These are phyloP conservation scores for Tetracladium setigerum DNA, from an alignment of 495 filamentous ascomycete species.

Conservation along the genomic window DNA sequence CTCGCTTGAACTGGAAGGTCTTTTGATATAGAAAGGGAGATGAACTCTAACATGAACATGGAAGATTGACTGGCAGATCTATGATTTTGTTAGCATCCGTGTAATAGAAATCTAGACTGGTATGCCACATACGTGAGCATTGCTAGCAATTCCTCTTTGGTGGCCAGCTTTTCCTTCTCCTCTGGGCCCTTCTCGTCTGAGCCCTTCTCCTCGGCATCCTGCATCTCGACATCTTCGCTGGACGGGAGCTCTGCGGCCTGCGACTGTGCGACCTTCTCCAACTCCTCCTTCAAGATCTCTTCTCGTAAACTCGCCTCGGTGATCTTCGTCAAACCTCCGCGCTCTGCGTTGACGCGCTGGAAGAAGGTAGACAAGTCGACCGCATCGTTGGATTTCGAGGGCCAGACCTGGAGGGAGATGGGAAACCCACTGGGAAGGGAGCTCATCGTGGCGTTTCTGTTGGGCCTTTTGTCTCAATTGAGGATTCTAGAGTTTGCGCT, in stretches of 20 bases:
- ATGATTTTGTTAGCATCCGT: slow-evolving; percentile 4
- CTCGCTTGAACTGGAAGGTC: slow-evolving; percentile 60
- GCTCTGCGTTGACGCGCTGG: slow-evolving; percentile 62
- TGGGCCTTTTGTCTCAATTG: no score
- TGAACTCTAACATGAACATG: slow-evolving; percentile 64
- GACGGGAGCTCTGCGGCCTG: slow-evolving; percentile 53
- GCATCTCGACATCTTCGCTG: slow-evolving; percentile 36
- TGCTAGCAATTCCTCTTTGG: slow-evolving; percentile 45
- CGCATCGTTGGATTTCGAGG: slow-evolving; percentile 24
- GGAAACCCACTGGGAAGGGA: slow-evolving; percentile 41
- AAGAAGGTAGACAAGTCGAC: slow-evolving; percentile 64
- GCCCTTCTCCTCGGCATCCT: slow-evolving; percentile 21
- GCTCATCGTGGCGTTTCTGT: slow-evolving; percentile 10
- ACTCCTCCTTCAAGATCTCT: slow-evolving; percentile 51
- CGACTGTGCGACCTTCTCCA: slow-evolving; percentile 59
- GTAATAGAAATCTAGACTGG: neutral
- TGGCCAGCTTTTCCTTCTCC: slow-evolving; percentile 31
- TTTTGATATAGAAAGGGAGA: slow-evolving; percentile 79
- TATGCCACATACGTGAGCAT: slow-evolving; percentile 36
- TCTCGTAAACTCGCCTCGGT: slow-evolving; percentile 53
- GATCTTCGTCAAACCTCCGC: slow-evolving; percentile 65
- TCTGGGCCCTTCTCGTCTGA: slow-evolving; percentile 17
- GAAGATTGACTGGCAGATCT: slow-evolving; percentile 61
- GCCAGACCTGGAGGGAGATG: slow-evolving; percentile 59
- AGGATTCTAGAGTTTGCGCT: neutral